Evolutionary conservation across 148 eudicot species (phyloP).

Genomic region (Silene conica): DNA sequence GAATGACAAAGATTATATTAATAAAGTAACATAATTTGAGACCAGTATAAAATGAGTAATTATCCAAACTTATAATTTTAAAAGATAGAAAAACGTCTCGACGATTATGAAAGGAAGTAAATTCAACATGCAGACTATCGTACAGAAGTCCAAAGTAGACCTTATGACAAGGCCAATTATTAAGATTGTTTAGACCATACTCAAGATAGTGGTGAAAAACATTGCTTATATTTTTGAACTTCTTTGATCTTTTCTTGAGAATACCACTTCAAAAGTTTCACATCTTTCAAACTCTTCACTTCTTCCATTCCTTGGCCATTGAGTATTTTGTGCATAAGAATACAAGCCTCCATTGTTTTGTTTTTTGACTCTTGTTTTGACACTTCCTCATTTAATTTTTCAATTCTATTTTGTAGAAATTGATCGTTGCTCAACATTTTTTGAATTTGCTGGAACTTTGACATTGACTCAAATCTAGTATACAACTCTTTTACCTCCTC

Average conservation of each 20-base stretch:
- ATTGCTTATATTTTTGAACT: neutral
- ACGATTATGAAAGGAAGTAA: too few species aligned
- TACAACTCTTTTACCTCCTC: neutral
- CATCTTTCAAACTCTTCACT: neutral
- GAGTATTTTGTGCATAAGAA: conserved; percentile 3
- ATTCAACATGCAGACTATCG: too few species aligned
- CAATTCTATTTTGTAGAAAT: neutral
- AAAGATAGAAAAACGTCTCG: too few species aligned
- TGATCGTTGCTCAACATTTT: conserved; percentile 1
- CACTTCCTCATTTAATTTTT: neutral
- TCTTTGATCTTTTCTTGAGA: neutral
- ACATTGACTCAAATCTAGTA: neutral
- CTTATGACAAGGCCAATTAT: neutral
- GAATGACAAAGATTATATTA: too few species aligned
- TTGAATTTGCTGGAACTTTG: neutral
- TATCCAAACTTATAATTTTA: too few species aligned
- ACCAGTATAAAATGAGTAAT: too few species aligned
- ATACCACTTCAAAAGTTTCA: neutral
- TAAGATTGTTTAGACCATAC: too few species aligned
- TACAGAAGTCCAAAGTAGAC: too few species aligned
- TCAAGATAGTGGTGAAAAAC: neutral
- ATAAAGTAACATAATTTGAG: too few species aligned
- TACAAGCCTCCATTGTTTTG: conserved; percentile 11
- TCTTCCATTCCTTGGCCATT: conserved; percentile 2
- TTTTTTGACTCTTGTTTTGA: neutral